phyloP scores from a whole-genome alignment of 805 yeast species.

The Candida silvicultrix region DNA sequence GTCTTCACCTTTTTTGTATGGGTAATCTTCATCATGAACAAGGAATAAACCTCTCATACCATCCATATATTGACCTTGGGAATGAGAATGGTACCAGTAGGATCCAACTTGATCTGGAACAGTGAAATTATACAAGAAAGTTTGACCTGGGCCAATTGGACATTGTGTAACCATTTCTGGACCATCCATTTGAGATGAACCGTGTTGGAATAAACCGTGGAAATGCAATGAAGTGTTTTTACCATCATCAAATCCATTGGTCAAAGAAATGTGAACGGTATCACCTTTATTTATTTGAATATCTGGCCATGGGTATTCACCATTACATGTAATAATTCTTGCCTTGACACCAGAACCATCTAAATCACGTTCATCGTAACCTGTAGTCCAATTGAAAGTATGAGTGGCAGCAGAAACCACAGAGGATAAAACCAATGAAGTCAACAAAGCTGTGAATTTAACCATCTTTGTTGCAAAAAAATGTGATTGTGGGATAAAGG shows the following conservation, averaged over 20 bases:
- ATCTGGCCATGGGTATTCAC: constrained; percentile 79
- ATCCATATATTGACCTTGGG: constrained; percentile 85
- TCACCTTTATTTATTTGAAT: constrained; percentile 76
- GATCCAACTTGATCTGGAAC: constrained; percentile 79
- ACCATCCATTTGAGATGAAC: constrained; percentile 81
- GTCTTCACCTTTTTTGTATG: constrained; percentile 40
- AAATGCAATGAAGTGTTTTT: constrained; percentile 75
- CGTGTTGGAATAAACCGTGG: constrained; percentile 84
- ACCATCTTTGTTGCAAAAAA: not conserved
- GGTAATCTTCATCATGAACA: constrained; percentile 59
- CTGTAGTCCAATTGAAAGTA: constrained; percentile 56
- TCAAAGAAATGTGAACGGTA: constrained; percentile 61
- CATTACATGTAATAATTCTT: constrained; percentile 39
- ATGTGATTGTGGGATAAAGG: not conserved
- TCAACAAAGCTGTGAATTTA: not conserved
- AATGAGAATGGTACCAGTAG: constrained; percentile 97
- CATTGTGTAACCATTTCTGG: constrained; percentile 86
- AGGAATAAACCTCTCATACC: constrained; percentile 82
- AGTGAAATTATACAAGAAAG: constrained; percentile 81
- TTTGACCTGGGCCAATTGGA: constrained; percentile 77
- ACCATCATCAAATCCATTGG: constrained; percentile 61
- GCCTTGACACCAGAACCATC: constrained; percentile 32
- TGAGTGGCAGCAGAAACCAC: constrained; percentile 34
- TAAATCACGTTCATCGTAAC: constrained; percentile 43
- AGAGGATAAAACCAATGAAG: not conserved